Evolutionary conservation across 805 yeast genomes (phyloP), one percentile per base, ranked within the genome.

Genomic region (Spathaspora gorwiae): DNA sequence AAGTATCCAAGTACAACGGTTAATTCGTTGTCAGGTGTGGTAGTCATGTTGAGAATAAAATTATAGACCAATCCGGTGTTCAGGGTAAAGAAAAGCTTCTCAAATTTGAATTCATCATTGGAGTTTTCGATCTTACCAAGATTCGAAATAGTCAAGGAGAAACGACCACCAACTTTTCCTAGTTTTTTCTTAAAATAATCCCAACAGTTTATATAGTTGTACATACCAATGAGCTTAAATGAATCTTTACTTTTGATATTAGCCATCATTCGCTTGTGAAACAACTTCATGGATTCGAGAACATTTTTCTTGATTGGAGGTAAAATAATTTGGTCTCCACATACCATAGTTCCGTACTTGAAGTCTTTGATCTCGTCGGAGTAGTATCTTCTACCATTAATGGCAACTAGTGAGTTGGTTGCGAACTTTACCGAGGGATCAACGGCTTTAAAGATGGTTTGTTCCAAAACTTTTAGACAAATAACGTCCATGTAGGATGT

Each of bases 401-500:
- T 42, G n/a, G 55, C 55, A 31, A 56, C 46, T 6, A 50, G 40
- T n/a, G 50, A 42, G 14, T 30, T 39, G 5, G 53, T 47, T 8
- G 48, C 42, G 31, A 39, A 50, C 27, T 47, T 34, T 11, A 26
- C 26, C 6, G 12, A 12, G 8, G 37, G 40, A 35, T 42, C 40
- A 11, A 42, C 37, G 9, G 37, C 37, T 11, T 50, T 44, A 29
- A 55, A 47, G 5, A 59, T 35, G 0, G 52, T 47, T 26, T 57
- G 53, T 44, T 54, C 54, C 8, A 58, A 43, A 9, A 54, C 43
- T 26, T 52, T 49, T 32, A 54, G 19, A 15, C 50, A 57, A n/a
- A 60, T 36, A 1, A 51, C 47, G 24, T 52, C 44, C 8, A 59
- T 40, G 41, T 48, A 55, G 2, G 64, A 54, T 5, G 64, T 61